A percentile compares a stretch with the other conserved stretches of the same genome.
phyloP scores from a whole-genome alignment of 306 rosid species.

The cucumber (Cucumis sativus) region Cucumber_9930_V3 NC_026656.2:3582501-3583000 shows the following conservation, averaged over 20 bases:
- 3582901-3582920: constrained; percentile 45
- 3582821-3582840: constrained; percentile 58
- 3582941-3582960: constrained; percentile 73
- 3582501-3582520: constrained; percentile 68
- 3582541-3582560: constrained; percentile 86
- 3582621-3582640: not conserved
- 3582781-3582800: constrained; percentile 76
- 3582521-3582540: constrained; percentile 74
- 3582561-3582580: constrained; percentile 72
- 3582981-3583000: constrained; percentile 55
- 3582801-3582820: constrained; percentile 59
- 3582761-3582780: constrained; percentile 75
- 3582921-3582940: constrained; percentile 90
- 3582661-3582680: constrained; percentile 82
- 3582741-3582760: constrained; percentile 67
- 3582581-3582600: constrained; percentile 12
- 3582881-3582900: constrained; percentile 88
- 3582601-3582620: not conserved
- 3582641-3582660: constrained; percentile 17
- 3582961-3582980: constrained; percentile 62
- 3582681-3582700: constrained; percentile 71
- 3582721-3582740: constrained; percentile 90
- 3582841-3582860: constrained; percentile 71
- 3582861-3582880: constrained; percentile 87
- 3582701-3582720: constrained; percentile 73